A percentile compares a stretch with the other conserved stretches of the same genome.
These are phyloP conservation scores for Tetrapisispora taiwanensis DNA, from an alignment of 805 yeast species.

Conservation along the genomic window DNA sequence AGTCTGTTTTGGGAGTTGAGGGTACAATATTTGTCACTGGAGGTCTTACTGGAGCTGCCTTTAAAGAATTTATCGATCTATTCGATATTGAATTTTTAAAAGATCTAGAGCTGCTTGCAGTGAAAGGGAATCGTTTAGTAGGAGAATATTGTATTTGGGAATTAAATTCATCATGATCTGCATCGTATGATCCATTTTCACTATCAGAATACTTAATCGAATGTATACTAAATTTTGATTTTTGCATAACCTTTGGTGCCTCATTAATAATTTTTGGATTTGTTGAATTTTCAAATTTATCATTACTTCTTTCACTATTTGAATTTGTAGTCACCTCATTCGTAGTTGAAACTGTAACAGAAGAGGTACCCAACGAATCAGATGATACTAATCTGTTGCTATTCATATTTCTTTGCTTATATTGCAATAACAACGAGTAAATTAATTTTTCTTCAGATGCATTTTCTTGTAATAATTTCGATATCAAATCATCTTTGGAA, in stretches of 20 bases:
- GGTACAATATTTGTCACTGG: conserved; percentile 5
- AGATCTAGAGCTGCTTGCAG: conserved; percentile 22
- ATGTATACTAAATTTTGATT: conserved; percentile 25
- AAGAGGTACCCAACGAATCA: background rate
- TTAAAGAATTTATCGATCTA: conserved; percentile 14
- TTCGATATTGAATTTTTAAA: conserved; percentile 19
- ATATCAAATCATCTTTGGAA: conserved; percentile 44
- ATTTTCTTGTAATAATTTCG: conserved; percentile 43
- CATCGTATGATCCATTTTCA: background rate
- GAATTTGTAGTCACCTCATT: background rate
- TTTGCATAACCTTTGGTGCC: conserved; percentile 23
- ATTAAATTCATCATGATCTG: background rate
- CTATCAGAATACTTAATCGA: background rate
- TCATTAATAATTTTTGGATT: background rate
- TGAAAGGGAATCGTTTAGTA: conserved; percentile 13
- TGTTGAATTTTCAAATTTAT: conserved; percentile 2
- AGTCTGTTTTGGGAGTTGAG: conserved; percentile 13
- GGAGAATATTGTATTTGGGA: conserved; percentile 11
- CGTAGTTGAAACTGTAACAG: background rate
- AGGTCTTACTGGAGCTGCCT: conserved; percentile 6
- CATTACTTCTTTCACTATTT: background rate
- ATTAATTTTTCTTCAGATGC: conserved; percentile 71
- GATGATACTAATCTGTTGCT: background rate
- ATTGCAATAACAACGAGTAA: conserved; percentile 63
- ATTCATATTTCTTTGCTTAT: conserved; percentile 53